Conservation (phyloP, 129 eudicot species). For the Saposhnikovia divaricata region DNA sequence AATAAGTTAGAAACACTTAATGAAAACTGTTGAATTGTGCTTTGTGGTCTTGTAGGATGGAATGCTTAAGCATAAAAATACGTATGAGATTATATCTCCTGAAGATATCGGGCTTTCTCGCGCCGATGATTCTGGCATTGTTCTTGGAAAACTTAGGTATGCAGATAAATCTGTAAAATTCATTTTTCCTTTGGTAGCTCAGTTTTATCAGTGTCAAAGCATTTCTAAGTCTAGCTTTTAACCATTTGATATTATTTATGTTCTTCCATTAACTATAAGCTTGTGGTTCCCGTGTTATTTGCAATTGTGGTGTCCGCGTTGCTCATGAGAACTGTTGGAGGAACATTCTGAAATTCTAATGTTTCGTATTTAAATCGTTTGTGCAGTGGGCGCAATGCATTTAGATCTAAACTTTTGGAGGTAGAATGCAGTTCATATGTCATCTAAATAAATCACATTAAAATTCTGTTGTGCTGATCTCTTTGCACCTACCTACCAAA, state of each 20-base stretch:
- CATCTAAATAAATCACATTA: background rate
- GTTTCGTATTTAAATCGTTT: background rate
- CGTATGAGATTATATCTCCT: constrained; percentile 88
- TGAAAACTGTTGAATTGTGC: background rate
- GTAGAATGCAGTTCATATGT: constrained; percentile 24
- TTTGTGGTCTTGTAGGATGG: constrained; percentile 55
- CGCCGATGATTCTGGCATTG: constrained; percentile 81
- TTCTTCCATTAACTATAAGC: background rate
- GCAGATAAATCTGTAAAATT: background rate
- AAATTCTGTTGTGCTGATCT: background rate
- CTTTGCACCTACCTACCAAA: background rate
- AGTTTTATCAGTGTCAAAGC: background rate
- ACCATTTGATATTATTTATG: background rate
- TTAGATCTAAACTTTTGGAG: constrained; percentile 74
- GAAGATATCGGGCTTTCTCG: constrained; percentile 94
- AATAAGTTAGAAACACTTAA: background rate
- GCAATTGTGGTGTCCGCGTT: background rate
- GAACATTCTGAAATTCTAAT: background rate
- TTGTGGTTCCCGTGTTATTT: background rate
- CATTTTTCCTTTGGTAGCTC: background rate
- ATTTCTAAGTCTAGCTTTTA: background rate
- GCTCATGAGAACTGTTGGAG: background rate
- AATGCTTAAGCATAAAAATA: constrained; percentile 74
- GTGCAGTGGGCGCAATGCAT: constrained; percentile 93
- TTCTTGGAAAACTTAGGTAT: constrained; percentile 96